Conservation (phyloP, 1,139 yeast genomes). For the Geotrichum aggregatum region DNA sequence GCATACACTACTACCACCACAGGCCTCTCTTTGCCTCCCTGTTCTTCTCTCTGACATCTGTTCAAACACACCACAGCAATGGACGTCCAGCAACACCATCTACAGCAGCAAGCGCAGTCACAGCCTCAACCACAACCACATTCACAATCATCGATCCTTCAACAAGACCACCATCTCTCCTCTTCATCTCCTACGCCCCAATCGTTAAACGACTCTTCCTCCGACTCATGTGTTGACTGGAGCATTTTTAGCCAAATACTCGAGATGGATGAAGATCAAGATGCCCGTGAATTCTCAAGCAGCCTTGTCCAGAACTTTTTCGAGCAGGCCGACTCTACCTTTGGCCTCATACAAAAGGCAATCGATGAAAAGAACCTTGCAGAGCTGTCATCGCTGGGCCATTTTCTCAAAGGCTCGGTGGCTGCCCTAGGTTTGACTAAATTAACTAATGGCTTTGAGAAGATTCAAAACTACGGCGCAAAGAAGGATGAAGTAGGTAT, state of each 20-base stretch:
- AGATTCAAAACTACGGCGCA: slow-evolving; percentile 86
- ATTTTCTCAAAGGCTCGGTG: slow-evolving; percentile 90
- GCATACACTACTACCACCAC: too few species aligned
- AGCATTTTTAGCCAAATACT: slow-evolving; percentile 79
- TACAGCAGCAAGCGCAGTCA: too few species aligned
- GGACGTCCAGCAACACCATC: too few species aligned
- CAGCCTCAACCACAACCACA: too few species aligned
- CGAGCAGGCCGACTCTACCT: slow-evolving; percentile 82
- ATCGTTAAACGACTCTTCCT: too few species aligned
- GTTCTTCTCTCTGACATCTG: too few species aligned
- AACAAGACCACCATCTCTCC: too few species aligned
- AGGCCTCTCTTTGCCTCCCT: too few species aligned
- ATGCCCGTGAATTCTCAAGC: slow-evolving; percentile 71
- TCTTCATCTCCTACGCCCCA: too few species aligned
- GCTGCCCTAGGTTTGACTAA: slow-evolving; percentile 85
- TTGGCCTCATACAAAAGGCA: slow-evolving; percentile 62
- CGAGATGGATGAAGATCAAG: slow-evolving; percentile 92
- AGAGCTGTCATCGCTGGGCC: slow-evolving; percentile 73
- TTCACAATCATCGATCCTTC: too few species aligned
- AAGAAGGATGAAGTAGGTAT: slow-evolving; percentile 43
- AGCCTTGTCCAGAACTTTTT: slow-evolving; percentile 76
- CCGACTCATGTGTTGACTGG: slow-evolving; percentile 59
- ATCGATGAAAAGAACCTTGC: slow-evolving; percentile 49
- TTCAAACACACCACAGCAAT: too few species aligned
- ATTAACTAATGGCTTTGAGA: slow-evolving; percentile 82